Evolutionary conservation across 192 early-diverging fungal genomes (phyloP), one percentile per base, ranked within the genome.

Genomic region (Entomortierella beljakovae): DNA sequence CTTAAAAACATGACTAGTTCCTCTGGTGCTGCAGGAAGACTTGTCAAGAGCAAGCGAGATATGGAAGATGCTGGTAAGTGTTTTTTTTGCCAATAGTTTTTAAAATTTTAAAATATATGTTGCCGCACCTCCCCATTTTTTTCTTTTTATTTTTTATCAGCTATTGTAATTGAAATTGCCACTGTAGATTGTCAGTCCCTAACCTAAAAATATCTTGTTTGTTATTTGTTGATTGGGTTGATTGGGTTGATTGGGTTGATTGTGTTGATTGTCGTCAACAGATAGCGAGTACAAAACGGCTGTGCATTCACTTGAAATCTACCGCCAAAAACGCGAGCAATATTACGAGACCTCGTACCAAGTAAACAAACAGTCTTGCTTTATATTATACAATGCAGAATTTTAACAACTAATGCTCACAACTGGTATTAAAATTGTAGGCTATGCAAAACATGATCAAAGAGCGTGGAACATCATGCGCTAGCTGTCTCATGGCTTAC

Each of bases 281-380:
- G 75, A 79, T 46, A 57, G n/a, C 20, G 75, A 79, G 31, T 79
- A 79, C 67, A 79, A 70, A 62, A 70, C 55, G 68, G 75, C 75
- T 64, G 75, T 79, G 67, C 35, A 79, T 16, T 37, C 34, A 11
- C 43, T 79, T 20, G 75, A 79, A 22, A 50, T 57, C 2, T 79
- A 64, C 56, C 66, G 75, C 34, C 26, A 58, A 25, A 54, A 79
- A 32, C 75, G 75, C 22, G 75, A 79, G 34, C 54, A 38, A 11
- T 60, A 33, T 42, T 79, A 65, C 10, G 75, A 79, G 13, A 18
- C 32, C 15, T 55, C 75, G 10, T 79, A 53, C 51, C 56, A 65
- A 57, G 75, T 79, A 59, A 25, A 66, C 22, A 33, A 22, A 38
- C 34, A 64, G 20, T 50, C 18, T 18, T 18, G 8, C 49, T 50